A percentile compares a stretch with the other conserved stretches of the same genome.
These are phyloP conservation scores for Cutaneotrichosporon cavernicola DNA, from an alignment of 1,284 basidiomycete species.

Conservation along the genomic window DNA sequence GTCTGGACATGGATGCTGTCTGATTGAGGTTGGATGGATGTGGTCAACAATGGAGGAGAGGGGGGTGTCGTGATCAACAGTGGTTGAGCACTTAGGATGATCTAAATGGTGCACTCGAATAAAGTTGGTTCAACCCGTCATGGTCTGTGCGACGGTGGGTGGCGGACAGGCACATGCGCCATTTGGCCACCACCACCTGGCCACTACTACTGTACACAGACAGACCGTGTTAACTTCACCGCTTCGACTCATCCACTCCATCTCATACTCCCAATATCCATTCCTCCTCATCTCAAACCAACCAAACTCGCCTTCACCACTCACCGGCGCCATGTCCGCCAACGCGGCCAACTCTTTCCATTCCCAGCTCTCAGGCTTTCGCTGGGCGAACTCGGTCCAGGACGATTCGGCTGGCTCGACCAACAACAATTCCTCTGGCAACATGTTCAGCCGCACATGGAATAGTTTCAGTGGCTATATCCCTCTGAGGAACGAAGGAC, in stretches of 20 bases:
- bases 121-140: background rate
- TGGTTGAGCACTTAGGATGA: background rate
- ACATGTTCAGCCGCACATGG: conserved; percentile 55
- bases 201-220: no score
- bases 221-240: background rate
- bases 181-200: background rate
- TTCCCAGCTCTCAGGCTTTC: conserved; percentile 61
- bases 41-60: background rate
- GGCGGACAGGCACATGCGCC: background rate
- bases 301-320: background rate
- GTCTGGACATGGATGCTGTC: conserved; percentile 24
- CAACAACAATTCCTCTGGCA: conserved; percentile 57
- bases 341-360: conserved; percentile 44
- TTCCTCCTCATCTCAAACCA: background rate
- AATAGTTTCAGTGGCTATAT: conserved; percentile 71
- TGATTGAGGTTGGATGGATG: conserved; percentile 11
- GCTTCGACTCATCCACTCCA: background rate
- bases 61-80: conserved; percentile 1
- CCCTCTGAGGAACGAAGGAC: conserved; percentile 76
- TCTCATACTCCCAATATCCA: background rate
- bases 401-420: conserved; percentile 65
- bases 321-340: conserved; percentile 30
- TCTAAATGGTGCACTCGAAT: background rate
- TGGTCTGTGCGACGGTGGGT: background rate
- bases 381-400: conserved; percentile 74